Evolutionary conservation across 192 early-diverging fungal species (phyloP), one percentile per base, ranked within the genome.

Genomic region (Funneliformis mosseae): DNA sequence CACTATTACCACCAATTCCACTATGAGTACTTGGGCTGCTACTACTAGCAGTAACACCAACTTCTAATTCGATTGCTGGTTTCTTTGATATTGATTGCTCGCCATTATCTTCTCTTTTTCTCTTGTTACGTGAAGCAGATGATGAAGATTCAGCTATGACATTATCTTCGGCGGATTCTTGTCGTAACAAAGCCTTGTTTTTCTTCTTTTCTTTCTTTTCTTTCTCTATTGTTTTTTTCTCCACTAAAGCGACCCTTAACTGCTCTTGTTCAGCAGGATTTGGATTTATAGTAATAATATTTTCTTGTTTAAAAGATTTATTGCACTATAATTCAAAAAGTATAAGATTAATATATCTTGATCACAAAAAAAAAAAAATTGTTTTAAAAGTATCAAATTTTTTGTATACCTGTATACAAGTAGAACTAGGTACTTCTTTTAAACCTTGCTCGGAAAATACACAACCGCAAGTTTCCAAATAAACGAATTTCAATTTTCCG

Each of bases 391-490:
- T 11, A 77, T 76, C 27, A 28, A 10, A 10, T 38, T 23, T 42
- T 39, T 25, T 14, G 7, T 18, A 83, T 86, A 91, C 90, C 68
- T 83, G 88, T 21, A 94, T 78, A 82, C 95, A 96, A 14, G 85
- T 83, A 25, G 80, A 82, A 8, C 87, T 87, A 10, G 92, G 89
- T 33, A 95, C 84, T 74, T 92, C 89, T 77, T 93, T 92, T 39
- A 97, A 80, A 7, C 94, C 94, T 73, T 92, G 89, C 67, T 93
- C 92, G 14, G 95, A 91, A 83, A 96, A 83, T 8, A 92, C 94
- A 81, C 93, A 94, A 5, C 96, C 96, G 85, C 95, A 96, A 8
- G 86, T 87, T 25, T 85, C 82, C 38, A 92, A 64, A 83, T 90
- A 90, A 23, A 92, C 87, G 83, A 88, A 92, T 39, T 91, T 86